These are phyloP conservation scores for Zychaea mexicana DNA, from an alignment of 371 early-diverging fungal genomes.

Conservation along the genomic window DNA sequence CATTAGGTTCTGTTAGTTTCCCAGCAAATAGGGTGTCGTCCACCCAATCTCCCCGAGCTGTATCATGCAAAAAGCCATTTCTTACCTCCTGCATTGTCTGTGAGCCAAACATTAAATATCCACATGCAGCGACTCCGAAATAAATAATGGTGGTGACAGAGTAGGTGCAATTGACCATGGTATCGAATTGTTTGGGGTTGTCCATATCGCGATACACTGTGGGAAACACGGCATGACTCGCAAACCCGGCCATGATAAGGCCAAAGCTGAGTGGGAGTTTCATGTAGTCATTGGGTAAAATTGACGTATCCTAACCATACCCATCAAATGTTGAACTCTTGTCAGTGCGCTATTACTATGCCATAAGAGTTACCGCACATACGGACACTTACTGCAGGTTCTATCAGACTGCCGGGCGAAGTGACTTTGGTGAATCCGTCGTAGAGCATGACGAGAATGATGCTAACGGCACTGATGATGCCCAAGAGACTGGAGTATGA, in stretches of 20 bases:
- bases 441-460: conserved; percentile 42
- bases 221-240: conserved; percentile 53
- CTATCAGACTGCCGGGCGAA: conserved; percentile 62
- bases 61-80: background rate
- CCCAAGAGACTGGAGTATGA: conserved; percentile 56
- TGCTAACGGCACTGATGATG: conserved; percentile 47
- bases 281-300: conserved; percentile 36
- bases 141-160: conserved; percentile 33
- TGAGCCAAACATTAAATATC: conserved; percentile 82
- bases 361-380: background rate
- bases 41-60: too few relatives aligned
- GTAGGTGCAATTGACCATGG: conserved; percentile 52
- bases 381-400: conserved; percentile 49
- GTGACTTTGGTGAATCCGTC: conserved; percentile 53
- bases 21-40: too few relatives aligned
- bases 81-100: conserved; percentile 61
- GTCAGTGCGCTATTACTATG: too few relatives aligned
- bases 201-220: conserved; percentile 54
- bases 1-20: background rate
- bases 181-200: conserved; percentile 36
- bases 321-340: too few relatives aligned
- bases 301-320: conserved; percentile 37
- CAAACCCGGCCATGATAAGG: conserved; percentile 51
- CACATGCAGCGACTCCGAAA: conserved; percentile 47
- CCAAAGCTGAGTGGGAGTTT: conserved; percentile 41